Evolutionary conservation across 2,329 filamentous ascomycete species (phyloP), one percentile per base, ranked within the genome.

Genomic region (Diaporthe longicolla): DNA sequence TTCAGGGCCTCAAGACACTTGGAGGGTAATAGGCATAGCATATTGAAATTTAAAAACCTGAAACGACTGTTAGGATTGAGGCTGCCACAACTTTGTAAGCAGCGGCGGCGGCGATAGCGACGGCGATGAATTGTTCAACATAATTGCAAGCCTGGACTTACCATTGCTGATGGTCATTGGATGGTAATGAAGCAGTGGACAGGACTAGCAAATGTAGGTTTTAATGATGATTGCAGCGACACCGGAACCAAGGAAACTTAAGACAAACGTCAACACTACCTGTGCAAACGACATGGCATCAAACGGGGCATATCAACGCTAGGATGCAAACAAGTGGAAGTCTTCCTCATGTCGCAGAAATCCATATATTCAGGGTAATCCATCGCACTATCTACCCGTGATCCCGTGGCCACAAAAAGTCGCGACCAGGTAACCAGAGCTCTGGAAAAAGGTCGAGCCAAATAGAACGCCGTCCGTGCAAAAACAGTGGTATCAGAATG

Each of bases 401-500:
- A 35, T 26, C 21, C n/a, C 37, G 29, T 37, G 35, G 43, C 9
- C 17, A n/a, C 2, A 13, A 24, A 48, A 19, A 21, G 19, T n/a
- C 24, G n/a, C 43, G 9, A 40, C 40, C 43, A 45, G 15, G 4
- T 21, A 11, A 52, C 17, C 7, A 32, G 29, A 68, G 32, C 45
- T 26, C 21, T 21, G 61, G 45, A 21, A 19, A 19, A 40, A 54
- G 15, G 19, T 58, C 13, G 63, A 54, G 15, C 63, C 48, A 24
- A 19, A 54, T 54, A 3, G 37, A 71, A 71, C 45, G 55, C 68
- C 55, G 48, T 48, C 55, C 55, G n/a, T 71, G 29, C 69, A 61
- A 61, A 59, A 52, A 24, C 48, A 61, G 55, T 71, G 69, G 69
- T 71, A 71, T 71, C 69, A 71, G 61, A 68, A 68, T 68, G 63